Base-by-base conservation (phyloP, 768 basidiomycete genomes). In the Lentinula sp. region DNA sequence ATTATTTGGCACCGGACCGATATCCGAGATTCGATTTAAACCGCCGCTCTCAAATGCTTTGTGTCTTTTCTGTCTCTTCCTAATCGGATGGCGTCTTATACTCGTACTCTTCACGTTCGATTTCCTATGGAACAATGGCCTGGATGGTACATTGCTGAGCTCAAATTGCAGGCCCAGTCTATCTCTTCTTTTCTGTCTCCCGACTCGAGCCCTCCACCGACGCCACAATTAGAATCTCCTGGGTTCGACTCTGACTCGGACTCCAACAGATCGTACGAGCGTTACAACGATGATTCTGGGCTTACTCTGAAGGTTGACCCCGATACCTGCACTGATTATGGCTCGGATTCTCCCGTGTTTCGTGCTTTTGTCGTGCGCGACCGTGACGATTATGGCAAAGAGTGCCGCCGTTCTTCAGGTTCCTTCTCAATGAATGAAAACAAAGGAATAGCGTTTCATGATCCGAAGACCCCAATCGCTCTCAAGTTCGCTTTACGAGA, bases 401-500 rank as follows among this genome's bases (percentile, higher is more conserved):
- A 23, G 12, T 56, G 59, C 69, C 57, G 61, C 58, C 33, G 68
- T 66, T 45, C 53, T 43, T 46, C 50, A 35, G 32, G 41, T 2
- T 23, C 7, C 20, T 46, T 5, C 32, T n/a, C 61, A 56, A 35
- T 18, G 39, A 60, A 10, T 39, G 28, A 8, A 36, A 15, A 46
- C 33, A 41, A 35, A 39, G 12, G 6, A 37, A 8, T n/a, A 28
- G 7, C 37, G 71, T 68, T 16, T 13, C 48, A 4, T 33, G 32
- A 39, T 28, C 36, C n/a, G 15, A 45, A 48, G 16, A 33, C 16
- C 4, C 35, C 50, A 16, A 42, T 63, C 13, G 62, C 62, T 1
- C 68, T 78, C 42, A 77, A 78, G 59, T 77, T 76, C 62, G 76
- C 74, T 2, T 66, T 78, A 63, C 70, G 77, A 33, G 72, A 73